Percentiles rank a stretch among this genome's conserved stretches.
Conservation (phyloP, 2,329 filamentous ascomycete species). For the Alternaria brassicae region DNA sequence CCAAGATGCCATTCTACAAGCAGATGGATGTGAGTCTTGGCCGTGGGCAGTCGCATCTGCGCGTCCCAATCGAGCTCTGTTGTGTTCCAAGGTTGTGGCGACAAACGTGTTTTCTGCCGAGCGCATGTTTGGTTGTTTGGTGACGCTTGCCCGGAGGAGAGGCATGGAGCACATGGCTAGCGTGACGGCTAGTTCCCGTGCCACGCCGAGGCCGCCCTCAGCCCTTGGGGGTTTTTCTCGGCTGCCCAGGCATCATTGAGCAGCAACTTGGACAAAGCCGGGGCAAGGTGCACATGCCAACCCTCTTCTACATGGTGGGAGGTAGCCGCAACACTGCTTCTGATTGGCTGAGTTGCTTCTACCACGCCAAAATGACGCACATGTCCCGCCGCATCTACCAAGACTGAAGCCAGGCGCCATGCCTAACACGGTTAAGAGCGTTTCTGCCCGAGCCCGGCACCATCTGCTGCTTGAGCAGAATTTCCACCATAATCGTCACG, state of each 20-base stretch:
- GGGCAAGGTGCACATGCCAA: not conserved
- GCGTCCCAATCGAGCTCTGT: not conserved
- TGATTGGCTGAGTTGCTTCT: not conserved
- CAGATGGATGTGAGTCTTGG: not conserved
- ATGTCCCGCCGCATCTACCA: constrained; percentile 1
- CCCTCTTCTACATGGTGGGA: not conserved
- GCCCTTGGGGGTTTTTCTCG: not conserved
- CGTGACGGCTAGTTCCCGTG: constrained; percentile 7
- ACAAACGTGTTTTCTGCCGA: not conserved
- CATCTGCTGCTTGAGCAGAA: constrained; percentile 19
- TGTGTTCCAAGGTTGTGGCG: not conserved
- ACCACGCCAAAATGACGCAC: constrained; percentile 7
- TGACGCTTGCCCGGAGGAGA: constrained; percentile 3
- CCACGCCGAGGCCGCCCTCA: not conserved
- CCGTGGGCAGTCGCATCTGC: not conserved
- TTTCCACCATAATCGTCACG: constrained; percentile 10
- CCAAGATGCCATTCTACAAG: not conserved
- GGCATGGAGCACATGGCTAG: constrained; percentile 4
- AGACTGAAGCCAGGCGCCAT: constrained; percentile 13
- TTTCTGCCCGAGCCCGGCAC: constrained; percentile 1
- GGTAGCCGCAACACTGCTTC: not conserved
- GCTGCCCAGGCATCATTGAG: constrained; percentile 10
- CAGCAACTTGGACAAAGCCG: not conserved
- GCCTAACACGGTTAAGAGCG: constrained; percentile 1
- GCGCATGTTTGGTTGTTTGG: not conserved